Evolutionary conservation across 2,329 filamentous ascomycete species (phyloP).

Genomic region (Clonostachys byssicola): DNA sequence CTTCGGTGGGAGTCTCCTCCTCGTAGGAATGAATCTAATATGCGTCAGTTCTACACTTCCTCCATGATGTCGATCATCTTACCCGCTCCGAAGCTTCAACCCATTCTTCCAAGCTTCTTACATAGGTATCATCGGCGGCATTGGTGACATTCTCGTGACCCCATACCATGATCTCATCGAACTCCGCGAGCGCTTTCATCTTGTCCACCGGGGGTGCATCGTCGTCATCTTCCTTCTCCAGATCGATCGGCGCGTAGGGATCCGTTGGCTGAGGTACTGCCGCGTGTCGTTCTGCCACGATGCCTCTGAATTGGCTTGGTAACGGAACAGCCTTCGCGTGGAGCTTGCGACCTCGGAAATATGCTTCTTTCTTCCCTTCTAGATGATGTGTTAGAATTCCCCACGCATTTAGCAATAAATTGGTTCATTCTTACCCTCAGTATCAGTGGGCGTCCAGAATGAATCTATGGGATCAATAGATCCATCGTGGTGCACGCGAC

Average conservation of each 20-base stretch:
- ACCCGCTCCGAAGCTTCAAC: conserved; percentile 67
- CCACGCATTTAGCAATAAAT: too few relatives aligned
- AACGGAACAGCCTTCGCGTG: conserved; percentile 62
- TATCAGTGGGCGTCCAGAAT: conserved; percentile 64
- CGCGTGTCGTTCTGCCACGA: conserved; percentile 48
- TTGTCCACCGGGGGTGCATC: conserved; percentile 35
- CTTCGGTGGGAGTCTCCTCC: too few relatives aligned
- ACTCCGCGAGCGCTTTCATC: conserved; percentile 61
- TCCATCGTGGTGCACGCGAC: conserved; percentile 75
- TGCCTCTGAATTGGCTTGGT: conserved; percentile 67
- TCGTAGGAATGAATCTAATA: not conserved
- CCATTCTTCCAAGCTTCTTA: conserved; percentile 79
- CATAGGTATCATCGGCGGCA: conserved; percentile 61
- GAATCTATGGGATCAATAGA: conserved; percentile 56
- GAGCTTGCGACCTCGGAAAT: conserved; percentile 79
- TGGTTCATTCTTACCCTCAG: conserved; percentile 16
- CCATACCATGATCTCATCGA: conserved; percentile 80
- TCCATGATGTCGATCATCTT: conserved; percentile 12
- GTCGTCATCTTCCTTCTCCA: conserved; percentile 36
- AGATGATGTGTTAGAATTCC: too few relatives aligned
- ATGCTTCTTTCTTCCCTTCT: conserved; percentile 53
- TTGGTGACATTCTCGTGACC: conserved; percentile 68
- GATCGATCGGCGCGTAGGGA: conserved; percentile 7
- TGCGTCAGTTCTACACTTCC: not conserved
- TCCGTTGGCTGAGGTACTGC: conserved; percentile 5